Evolutionary conservation across 192 early-diverging fungal genomes (phyloP).

Genomic region (Podila horticola): DNA sequence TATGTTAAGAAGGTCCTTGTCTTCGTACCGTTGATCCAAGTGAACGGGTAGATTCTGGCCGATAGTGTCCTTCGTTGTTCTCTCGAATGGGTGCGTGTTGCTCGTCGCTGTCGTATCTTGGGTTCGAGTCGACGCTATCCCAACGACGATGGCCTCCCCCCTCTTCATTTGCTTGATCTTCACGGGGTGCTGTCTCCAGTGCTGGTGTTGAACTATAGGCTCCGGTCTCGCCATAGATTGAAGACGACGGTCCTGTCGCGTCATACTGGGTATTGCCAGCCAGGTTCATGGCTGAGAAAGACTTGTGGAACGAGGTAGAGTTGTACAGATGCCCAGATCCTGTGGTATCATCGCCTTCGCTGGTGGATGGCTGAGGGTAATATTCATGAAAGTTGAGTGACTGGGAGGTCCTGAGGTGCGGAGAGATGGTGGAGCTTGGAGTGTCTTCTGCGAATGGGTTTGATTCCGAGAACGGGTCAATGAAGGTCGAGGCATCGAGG

Average conservation of each 20-base stretch:
- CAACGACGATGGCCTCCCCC: constrained; percentile 30
- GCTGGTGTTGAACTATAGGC: background rate
- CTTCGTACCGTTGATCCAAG: constrained; percentile 30
- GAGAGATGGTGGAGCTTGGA: constrained; percentile 9
- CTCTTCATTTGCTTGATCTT: constrained; percentile 3
- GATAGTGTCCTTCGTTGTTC: constrained; percentile 15
- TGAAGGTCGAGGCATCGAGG: constrained; percentile 41
- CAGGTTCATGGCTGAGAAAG: constrained; percentile 37
- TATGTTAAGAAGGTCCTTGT: background rate
- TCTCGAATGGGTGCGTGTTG: background rate
- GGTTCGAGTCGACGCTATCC: constrained; percentile 39
- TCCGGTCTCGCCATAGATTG: constrained; percentile 1
- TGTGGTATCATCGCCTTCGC: background rate
- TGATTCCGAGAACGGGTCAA: constrained; percentile 50
- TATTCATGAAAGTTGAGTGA: constrained; percentile 44
- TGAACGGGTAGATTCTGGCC: constrained; percentile 42
- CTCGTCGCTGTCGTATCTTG: constrained; percentile 32
- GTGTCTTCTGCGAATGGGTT: constrained; percentile 48
- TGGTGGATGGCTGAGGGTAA: constrained; percentile 31
- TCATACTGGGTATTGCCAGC: background rate
- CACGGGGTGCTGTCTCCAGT: background rate
- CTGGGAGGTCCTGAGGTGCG: constrained; percentile 13
- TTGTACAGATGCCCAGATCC: background rate
- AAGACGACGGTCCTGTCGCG: background rate
- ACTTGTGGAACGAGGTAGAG: constrained; percentile 11